Evolutionary conservation across 2,329 filamentous ascomycete genomes (phyloP), one percentile per base, ranked within the genome.

Genomic region (Colletotrichum lindemuthianum): DNA sequence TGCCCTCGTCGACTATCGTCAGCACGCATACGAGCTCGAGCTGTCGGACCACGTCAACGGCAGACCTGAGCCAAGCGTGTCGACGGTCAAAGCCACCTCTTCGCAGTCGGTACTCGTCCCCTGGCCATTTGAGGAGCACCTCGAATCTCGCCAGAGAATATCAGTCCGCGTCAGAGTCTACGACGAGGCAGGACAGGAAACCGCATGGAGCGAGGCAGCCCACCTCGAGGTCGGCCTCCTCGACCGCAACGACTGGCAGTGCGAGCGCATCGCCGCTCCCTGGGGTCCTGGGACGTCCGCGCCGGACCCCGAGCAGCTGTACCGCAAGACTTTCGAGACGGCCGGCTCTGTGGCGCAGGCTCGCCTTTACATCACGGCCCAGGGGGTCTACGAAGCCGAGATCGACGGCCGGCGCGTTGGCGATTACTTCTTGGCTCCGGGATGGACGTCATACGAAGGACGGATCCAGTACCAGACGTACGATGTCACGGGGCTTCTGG

Each of bases 381-480:
- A 79, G 1, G 82, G 83, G 0, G 57, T 84, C 1, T 85, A 83
- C 56, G 75, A 80, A 44, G 80, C 78, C 0, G 76, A 77, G 37
- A 79, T 86, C 63, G 85, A 86, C 53, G 82, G 81, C 0, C 63
- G 72, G 0, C 70, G 71, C 6, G 76, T 84, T 2, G 78, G 79
- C 0, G 76, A 79, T 39, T 59, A 72, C 5, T 75, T 78, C 5
- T 72, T 86, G 40, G 80, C 83, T 16, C 84, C 84, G 0, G 84
- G 84, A 0, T 87, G 83, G 81, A 80, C 81, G 47, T 79, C 78
- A 3, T 88, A 87, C 66, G 72, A 78, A 0, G 72, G 81, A 50
- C 77, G 84, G 1, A 77, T 82, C n/a, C 74, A 78, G 1, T 88
- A 87, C 64, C 79, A 87, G 59, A 82, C 80, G 0, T 84, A 82